Base-by-base conservation (phyloP, 345 rosid species). In the Camelina sativa region DNA sequence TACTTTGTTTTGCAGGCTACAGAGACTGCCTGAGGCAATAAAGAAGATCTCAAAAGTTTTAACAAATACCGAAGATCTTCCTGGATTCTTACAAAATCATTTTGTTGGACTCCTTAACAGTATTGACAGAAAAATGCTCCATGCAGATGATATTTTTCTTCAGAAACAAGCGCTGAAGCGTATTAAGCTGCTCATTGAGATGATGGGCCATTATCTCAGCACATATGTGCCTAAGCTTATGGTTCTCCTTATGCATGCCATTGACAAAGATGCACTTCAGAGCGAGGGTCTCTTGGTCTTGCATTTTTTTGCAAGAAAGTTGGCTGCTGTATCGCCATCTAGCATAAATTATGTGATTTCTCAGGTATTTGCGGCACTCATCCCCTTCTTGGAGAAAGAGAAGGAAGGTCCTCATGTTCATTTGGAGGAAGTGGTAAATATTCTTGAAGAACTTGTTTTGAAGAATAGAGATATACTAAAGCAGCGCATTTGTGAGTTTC, bases 231-330 rank as follows among this genome's bases (percentile, higher is more conserved):
- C 97, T 23, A 94, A 94, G 82, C 78, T 94, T 69, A 85, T 94
- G 91, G 97, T 94, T 79, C 93, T 94, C 81, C 93, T 94, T 73
- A 88, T 90, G 96, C 95, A 91, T 87, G 93, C 95, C 46, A 84
- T 91, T 73, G 85, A 74, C 56, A 94, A 87, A 81, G 98, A 90
- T 77, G 80, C 88, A 71, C 92, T 94, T 61, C 97, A 91, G 70
- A 79, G 85, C 68, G 91, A 91, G 74, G 98, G 98, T 74, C 95
- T 94, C 70, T 87, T 84, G 22, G 89, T 91, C 69, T 84, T 94
- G 82, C 97, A 87, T 50, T 90, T 86, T 82, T 90, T 94, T 77
- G 76, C 93, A 47, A 84, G 80, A 82, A 91, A 85, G 81, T 80
- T 94, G 82, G 91, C 93, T 43, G 79, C 73, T 67, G 82, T 86